Percentiles rank a stretch among this genome's conserved stretches.
Conservation (phyloP, 2,329 filamentous ascomycete species). For the Coniochaeta sp. region DNA sequence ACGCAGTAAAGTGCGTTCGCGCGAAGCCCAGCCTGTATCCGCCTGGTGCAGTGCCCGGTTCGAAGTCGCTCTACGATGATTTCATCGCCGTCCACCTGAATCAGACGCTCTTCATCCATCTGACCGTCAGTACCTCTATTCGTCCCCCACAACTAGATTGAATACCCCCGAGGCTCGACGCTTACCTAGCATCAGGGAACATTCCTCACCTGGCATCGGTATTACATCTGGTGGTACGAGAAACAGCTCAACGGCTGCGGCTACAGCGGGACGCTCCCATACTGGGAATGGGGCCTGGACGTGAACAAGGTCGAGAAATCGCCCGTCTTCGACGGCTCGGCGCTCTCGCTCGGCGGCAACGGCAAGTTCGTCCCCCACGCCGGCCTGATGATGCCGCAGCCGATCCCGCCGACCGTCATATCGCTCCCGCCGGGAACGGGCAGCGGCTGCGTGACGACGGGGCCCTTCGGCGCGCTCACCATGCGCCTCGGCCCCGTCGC, state of each 20-base stretch:
- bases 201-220: conserved; percentile 29
- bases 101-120: conserved; percentile 6
- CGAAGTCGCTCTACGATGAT: conserved; percentile 14
- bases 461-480: conserved; percentile 33
- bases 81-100: conserved; percentile 11
- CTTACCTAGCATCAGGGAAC: conserved; percentile 8
- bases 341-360: conserved; percentile 34
- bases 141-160: neutral
- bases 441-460: conserved; percentile 41
- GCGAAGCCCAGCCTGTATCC: conserved; percentile 13
- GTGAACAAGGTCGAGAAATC: conserved; percentile 26
- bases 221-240: conserved; percentile 27
- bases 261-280: conserved; percentile 15
- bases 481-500: conserved; percentile 29
- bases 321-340: conserved; percentile 37
- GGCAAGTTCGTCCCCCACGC: conserved; percentile 24
- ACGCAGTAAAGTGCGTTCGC: conserved; percentile 19
- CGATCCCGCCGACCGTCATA: conserved; percentile 9
- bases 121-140: conserved; percentile 1
- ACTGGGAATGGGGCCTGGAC: conserved; percentile 34
- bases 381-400: conserved; percentile 2
- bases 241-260: conserved; percentile 26
- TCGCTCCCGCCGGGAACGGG: conserved; percentile 37
- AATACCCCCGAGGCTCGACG: neutral
- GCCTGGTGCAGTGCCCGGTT: conserved; percentile 8